phyloP scores from a whole-genome alignment of 2,329 filamentous ascomycete species.

The Alternaria sp. region DNA sequence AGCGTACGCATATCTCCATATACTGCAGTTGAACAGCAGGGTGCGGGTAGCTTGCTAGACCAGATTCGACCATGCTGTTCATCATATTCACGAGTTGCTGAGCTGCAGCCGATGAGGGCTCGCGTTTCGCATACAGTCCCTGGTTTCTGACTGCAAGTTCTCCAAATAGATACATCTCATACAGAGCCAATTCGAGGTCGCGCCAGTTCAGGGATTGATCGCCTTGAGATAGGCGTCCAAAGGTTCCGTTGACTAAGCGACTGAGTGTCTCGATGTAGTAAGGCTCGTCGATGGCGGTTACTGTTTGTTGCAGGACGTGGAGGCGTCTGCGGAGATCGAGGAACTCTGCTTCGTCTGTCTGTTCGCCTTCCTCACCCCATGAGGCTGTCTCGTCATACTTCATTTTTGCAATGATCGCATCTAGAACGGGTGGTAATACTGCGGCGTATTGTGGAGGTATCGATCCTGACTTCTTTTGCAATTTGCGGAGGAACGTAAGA shows the following conservation, averaged over 20 bases:
- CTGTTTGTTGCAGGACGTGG: constrained; percentile 88
- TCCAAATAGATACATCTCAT: constrained; percentile 96
- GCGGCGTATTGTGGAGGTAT: constrained; percentile 77
- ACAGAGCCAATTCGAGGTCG: constrained; percentile 88
- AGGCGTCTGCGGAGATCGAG: constrained; percentile 90
- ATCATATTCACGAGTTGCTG: constrained; percentile 90
- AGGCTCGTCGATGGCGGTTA: constrained; percentile 85
- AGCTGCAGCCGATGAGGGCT: constrained; percentile 78
- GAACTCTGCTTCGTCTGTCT: constrained; percentile 97
- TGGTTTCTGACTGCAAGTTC: constrained; percentile 90
- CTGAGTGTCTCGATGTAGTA: constrained; percentile 90
- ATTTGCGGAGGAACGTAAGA: constrained; percentile 85
- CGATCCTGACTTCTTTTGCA: constrained; percentile 66
- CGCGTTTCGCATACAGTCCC: constrained; percentile 83
- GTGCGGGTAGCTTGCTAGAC: constrained; percentile 86
- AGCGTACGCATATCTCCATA: constrained; percentile 97
- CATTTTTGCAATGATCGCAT: constrained; percentile 95
- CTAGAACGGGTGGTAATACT: constrained; percentile 86
- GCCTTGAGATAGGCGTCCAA: constrained; percentile 74
- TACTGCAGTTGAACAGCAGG: constrained; percentile 94
- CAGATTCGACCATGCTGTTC: constrained; percentile 91
- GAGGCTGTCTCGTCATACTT: constrained; percentile 93
- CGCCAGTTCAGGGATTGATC: constrained; percentile 87
- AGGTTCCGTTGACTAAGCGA: constrained; percentile 85
- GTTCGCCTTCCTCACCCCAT: constrained; percentile 93